phyloP scores from a whole-genome alignment of 768 basidiomycete genomes.

The Lyophyllum atratum region DNA sequence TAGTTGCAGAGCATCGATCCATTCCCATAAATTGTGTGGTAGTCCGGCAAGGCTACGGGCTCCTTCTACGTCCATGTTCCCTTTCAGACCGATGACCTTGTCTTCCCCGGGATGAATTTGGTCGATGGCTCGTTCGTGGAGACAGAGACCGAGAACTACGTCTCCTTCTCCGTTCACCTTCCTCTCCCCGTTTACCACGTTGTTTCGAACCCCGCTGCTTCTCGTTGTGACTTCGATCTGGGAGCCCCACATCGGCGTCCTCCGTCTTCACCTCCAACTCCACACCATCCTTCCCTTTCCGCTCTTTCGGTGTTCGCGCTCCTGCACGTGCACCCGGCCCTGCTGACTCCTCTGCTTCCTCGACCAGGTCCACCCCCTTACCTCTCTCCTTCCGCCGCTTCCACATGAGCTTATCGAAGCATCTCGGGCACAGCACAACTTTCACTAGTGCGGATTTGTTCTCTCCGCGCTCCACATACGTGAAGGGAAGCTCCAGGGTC shows the following conservation, averaged over 20 bases:
- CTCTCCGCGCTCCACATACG: constrained; percentile 79
- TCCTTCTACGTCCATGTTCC: constrained; percentile 6
- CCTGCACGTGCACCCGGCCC: background rate
- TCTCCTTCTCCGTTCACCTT: constrained; percentile 8
- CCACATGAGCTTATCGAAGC: constrained; percentile 85
- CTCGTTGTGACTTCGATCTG: constrained; percentile 39
- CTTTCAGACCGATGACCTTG: constrained; percentile 3
- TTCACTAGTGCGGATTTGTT: constrained; percentile 86
- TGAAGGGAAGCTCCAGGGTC: constrained; percentile 89
- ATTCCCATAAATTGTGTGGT: too few species aligned
- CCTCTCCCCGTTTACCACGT: constrained; percentile 6
- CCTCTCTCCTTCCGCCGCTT: constrained; percentile 72
- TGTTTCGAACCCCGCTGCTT: constrained; percentile 15
- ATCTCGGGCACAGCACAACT: constrained; percentile 79
- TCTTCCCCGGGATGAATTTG: background rate
- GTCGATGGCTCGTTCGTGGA: constrained; percentile 22
- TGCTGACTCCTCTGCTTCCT: constrained; percentile 51
- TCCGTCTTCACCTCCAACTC: constrained; percentile 7
- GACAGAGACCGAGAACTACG: constrained; percentile 40
- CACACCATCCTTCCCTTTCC: constrained; percentile 43
- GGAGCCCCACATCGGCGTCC: constrained; percentile 24
- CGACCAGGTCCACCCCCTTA: constrained; percentile 13
- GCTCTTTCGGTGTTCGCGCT: constrained; percentile 36
- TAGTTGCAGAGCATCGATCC: too few species aligned
- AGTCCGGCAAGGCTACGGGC: too few species aligned